Base-by-base conservation (phyloP, 176 grass and related monocot genomes). In the Phoenix roebelenii region DNA sequence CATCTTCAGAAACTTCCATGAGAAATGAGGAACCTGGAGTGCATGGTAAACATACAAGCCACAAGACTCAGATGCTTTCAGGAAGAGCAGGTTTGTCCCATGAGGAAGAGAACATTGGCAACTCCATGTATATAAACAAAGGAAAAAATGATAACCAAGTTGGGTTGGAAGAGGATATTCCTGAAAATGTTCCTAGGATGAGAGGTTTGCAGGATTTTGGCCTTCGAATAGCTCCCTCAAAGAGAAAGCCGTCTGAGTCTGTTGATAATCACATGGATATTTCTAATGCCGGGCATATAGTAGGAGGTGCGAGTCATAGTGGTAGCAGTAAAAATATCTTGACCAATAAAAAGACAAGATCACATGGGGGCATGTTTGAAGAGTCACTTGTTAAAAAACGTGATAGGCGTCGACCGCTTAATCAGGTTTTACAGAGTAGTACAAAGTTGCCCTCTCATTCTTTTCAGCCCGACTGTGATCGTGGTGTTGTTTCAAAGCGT, bases 351-450 rank as follows among this genome's bases (percentile, higher is more conserved):
- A 97, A 65, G 59, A 87, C 74, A 60, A 85, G 66, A 65, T 74
- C 75, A 1, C 72, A 76, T 22, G 67, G 79, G 55, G 84, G 82
- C 23, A 57, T 79, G 62, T 69, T 79, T 74, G 81, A 82, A 68
- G 92, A 91, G 24, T 68, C 81, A 64, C 61, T 76, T 22, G 63
- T 72, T 25, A 86, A 87, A 91, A 97, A 88, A 61, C 65, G 66
- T 29, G 81, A 91, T 17, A 87, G 75, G 69, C 78, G 70, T 19
- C 58, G 55, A n/a, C 69, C 78, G 55, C 59, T 85, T 67, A 58
- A 77, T 70, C 83, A 88, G 66, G 72, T 80, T 66, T 80, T 91
- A 63, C 83, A 88, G 52, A 88, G 69, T 61, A 88, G 69, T 71
- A 52, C 66, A 71, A 73, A 85, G 57, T 79, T 72, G 20, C 52